phyloP scores from a whole-genome alignment of 192 early-diverging fungal species.

The Allomyces arbusculus region DNA sequence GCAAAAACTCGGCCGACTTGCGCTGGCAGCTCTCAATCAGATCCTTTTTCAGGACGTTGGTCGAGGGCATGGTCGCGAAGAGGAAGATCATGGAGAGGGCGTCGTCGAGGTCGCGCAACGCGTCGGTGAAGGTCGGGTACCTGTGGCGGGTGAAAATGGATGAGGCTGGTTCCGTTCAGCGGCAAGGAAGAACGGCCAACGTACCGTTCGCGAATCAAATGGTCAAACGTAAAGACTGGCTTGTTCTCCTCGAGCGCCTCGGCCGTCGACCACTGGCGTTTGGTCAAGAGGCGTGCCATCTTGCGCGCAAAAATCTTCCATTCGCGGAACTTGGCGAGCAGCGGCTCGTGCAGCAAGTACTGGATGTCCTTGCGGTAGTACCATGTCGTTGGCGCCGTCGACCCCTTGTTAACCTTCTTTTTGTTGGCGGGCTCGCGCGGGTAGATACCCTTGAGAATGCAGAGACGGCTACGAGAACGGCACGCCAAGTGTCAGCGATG shows the following conservation, averaged over 20 bases:
- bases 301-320: conserved; percentile 74
- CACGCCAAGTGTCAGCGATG: background rate
- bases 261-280: conserved; percentile 55
- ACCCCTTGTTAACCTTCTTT: conserved; percentile 81
- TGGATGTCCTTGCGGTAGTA: conserved; percentile 92
- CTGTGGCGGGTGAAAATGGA: conserved; percentile 7
- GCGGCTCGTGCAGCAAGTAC: conserved; percentile 80
- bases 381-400: conserved; percentile 60
- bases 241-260: conserved; percentile 51
- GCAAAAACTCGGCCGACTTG: conserved; percentile 79
- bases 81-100: conserved; percentile 90
- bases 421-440: conserved; percentile 85
- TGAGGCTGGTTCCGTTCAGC: too few species aligned
- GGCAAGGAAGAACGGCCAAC: conserved; percentile 1
- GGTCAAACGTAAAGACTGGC: conserved; percentile 76
- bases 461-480: conserved; percentile 45
- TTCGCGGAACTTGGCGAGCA: conserved; percentile 78
- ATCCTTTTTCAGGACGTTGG: conserved; percentile 33
- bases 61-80: conserved; percentile 74
- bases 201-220: conserved; percentile 78
- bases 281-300: conserved; percentile 65
- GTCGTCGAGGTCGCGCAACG: conserved; percentile 86
- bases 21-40: conserved; percentile 54
- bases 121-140: conserved; percentile 85
- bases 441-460: conserved; percentile 98